A percentile compares a stretch with the other conserved stretches of the same genome.
phyloP scores from a whole-genome alignment of 441 rosid species.

The Erodium texanum region DNA sequence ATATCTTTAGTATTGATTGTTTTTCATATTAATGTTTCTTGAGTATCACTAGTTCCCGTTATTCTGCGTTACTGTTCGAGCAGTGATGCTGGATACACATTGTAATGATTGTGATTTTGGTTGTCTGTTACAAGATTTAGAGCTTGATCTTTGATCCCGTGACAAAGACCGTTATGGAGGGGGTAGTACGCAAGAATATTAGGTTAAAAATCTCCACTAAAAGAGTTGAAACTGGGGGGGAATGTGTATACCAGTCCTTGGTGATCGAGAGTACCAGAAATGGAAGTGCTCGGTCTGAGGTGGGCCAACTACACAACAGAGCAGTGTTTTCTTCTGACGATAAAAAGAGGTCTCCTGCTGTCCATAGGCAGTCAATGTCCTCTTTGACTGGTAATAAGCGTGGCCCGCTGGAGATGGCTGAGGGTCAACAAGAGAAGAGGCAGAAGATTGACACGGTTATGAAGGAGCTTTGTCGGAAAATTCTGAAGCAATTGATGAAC shows the following conservation, averaged over 20 bases:
- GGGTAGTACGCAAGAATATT: neutral
- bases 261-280: neutral
- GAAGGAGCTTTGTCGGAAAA: constrained; percentile 39
- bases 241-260: neutral
- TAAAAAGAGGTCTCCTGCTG: constrained; percentile 16
- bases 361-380: constrained; percentile 15
- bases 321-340: constrained; percentile 7
- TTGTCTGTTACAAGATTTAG: neutral
- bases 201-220: neutral
- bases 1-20: neutral
- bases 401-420: constrained; percentile 23
- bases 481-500: constrained; percentile 33
- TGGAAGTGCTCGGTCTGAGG: constrained; percentile 16
- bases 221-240: neutral
- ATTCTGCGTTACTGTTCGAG: neutral
- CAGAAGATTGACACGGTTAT: constrained; percentile 43
- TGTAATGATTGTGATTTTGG: neutral
- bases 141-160: neutral
- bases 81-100: neutral
- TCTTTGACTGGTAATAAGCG: constrained; percentile 33
- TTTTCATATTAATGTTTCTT: neutral
- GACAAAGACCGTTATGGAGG: neutral
- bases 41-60: neutral
- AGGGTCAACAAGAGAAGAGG: constrained; percentile 39
- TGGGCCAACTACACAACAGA: constrained; percentile 7